A percentile compares a stretch with the other conserved stretches of the same genome.
These are phyloP conservation scores for Xylaria palmicola DNA, from an alignment of 495 filamentous ascomycete genomes.

Conservation along the genomic window DNA sequence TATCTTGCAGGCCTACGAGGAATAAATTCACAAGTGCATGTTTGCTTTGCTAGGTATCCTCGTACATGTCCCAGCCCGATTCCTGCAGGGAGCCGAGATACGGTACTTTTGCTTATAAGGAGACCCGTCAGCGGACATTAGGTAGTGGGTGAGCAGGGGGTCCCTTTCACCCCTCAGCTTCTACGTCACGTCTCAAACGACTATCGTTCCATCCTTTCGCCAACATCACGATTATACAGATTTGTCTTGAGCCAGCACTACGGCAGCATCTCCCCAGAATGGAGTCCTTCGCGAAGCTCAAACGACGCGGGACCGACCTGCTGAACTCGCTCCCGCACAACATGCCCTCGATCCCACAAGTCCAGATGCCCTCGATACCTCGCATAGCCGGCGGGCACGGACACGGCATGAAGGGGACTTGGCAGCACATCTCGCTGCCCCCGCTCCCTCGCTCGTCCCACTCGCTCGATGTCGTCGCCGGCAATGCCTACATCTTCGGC, in stretches of 20 bases:
- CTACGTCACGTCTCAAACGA: conserved; percentile 11
- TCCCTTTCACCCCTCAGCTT: conserved; percentile 6
- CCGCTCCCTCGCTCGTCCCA: conserved; percentile 68
- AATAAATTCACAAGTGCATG: too few relatives aligned
- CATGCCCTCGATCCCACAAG: conserved; percentile 29
- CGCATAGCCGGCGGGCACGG: conserved; percentile 7
- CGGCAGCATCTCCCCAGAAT: conserved; percentile 20
- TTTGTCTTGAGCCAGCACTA: background rate
- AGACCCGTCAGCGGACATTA: background rate
- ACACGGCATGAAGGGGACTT: conserved; percentile 53
- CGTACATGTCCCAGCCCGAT: too few relatives aligned
- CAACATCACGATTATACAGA: background rate
- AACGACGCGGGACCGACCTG: conserved; percentile 46
- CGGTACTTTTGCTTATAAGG: background rate
- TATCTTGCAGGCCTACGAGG: too few relatives aligned
- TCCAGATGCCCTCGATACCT: conserved; percentile 24
- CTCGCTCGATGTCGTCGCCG: conserved; percentile 62
- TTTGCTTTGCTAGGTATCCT: too few relatives aligned
- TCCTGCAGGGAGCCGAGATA: background rate
- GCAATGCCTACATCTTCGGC: conserved; percentile 70
- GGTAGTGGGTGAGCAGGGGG: background rate
- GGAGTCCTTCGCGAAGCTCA: conserved; percentile 46
- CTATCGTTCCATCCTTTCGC: background rate
- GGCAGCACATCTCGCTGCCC: conserved; percentile 54
- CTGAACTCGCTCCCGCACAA: conserved; percentile 40